phyloP scores from a whole-genome alignment of 495 filamentous ascomycete species.

The Antarctomyces pellizariae region DNA sequence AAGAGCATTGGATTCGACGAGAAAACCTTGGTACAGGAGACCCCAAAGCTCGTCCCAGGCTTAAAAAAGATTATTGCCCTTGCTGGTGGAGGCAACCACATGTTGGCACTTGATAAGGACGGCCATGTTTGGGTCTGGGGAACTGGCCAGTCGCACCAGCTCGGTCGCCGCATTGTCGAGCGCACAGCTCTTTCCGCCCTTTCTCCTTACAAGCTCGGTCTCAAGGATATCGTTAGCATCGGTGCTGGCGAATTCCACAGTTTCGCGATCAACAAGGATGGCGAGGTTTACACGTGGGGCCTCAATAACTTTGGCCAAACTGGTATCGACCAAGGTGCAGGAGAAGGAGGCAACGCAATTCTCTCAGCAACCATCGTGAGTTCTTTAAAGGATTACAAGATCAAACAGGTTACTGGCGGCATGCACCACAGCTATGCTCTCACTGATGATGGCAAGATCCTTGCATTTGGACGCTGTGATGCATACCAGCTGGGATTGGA shows the following conservation, averaged over 20 bases:
- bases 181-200: conserved; percentile 35
- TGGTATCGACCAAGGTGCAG: conserved; percentile 44
- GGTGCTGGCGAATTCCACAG: conserved; percentile 44
- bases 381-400: conserved; percentile 26
- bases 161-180: conserved; percentile 44
- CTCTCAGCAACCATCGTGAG: conserved; percentile 33
- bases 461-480: conserved; percentile 49
- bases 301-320: conserved; percentile 71
- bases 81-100: conserved; percentile 42
- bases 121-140: conserved; percentile 51
- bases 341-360: conserved; percentile 35
- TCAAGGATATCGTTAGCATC: conserved; percentile 32
- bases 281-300: conserved; percentile 63
- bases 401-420: conserved; percentile 37
- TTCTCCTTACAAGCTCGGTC: conserved; percentile 42
- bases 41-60: conserved; percentile 23
- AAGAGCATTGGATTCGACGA: conserved; percentile 47
- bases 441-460: conserved; percentile 33
- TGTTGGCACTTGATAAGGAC: conserved; percentile 41
- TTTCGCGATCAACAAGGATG: conserved; percentile 51
- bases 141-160: conserved; percentile 46
- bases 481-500: conserved; percentile 35
- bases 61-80: conserved; percentile 40
- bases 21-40: conserved; percentile 15
- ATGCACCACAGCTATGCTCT: conserved; percentile 42